Evolutionary conservation across 352 stramenopile genomes (phyloP), one percentile per base, ranked within the genome.

Genomic region (Globisporangium cylindrosporum): DNA sequence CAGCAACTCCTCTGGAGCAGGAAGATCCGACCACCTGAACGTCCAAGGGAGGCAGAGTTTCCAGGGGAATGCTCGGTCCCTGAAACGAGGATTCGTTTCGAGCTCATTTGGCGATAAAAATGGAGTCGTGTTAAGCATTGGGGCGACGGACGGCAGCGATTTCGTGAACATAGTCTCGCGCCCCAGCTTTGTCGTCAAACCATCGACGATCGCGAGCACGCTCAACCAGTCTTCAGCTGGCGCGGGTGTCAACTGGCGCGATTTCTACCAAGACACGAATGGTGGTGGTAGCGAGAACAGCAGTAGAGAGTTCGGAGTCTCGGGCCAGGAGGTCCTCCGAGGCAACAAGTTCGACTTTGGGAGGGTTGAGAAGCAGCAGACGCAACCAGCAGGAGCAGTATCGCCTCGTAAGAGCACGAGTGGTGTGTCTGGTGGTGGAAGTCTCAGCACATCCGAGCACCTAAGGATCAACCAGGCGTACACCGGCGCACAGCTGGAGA

Each of bases 61-160:
- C 14, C 51, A 41, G 14, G 15, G 24, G 4, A 64, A 32, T 12
- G n/a, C 24, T 15, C 14, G 18, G 15, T 2, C 24, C 25, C 20
- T 41, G 24, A 54, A 22, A 18, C 55, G 34, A 56, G 38, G 59
- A 24, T 41, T 27, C 7, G 12, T 15, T 2, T 32, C 32, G 6
- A 59, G 14, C 51, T 70, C 75, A 9, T 60, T 69, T 9, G 68
- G 68, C 22, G 56, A 32, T 9, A 48, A 53, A 18, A 71, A 62
- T 10, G 73, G 71, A 3, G 71, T 77, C 12, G 75, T 76, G 62
- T 58, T 80, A 12, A 77, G 43, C n/a, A 61, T 78, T 27, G 76
- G 72, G 4, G 64, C 58, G 18, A 68, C 72, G 61, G 67, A 77
- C 51, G 62, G 62, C 34, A 70, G 43, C 14, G 62, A 77, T 22